These are phyloP conservation scores for Backusella psychrophila DNA, from an alignment of 192 early-diverging fungal genomes.

Conservation along the genomic window DNA sequence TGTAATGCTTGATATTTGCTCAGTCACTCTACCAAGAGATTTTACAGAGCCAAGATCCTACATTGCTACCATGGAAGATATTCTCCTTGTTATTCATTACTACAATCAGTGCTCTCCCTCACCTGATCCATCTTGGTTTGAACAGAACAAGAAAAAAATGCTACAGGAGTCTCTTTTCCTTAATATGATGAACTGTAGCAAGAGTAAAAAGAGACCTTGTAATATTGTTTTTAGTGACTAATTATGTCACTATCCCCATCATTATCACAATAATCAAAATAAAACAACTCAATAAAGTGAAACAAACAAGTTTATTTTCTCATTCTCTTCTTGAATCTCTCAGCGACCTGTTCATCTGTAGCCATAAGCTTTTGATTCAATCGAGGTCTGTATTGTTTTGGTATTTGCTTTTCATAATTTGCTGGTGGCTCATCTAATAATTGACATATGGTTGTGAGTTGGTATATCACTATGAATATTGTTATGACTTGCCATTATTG, in stretches of 20 bases:
- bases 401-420: conserved; percentile 37
- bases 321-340: conserved; percentile 84
- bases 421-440: conserved; percentile 8
- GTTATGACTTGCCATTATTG: neutral
- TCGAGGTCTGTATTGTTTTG: conserved; percentile 18
- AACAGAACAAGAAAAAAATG: too few relatives aligned
- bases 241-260: too few relatives aligned
- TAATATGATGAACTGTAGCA: neutral
- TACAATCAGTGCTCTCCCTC: neutral
- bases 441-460: neutral
- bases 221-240: neutral
- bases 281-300: too few relatives aligned
- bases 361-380: conserved; percentile 69
- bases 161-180: too few relatives aligned
- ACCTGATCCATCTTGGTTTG: too few relatives aligned
- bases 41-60: neutral
- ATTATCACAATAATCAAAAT: too few relatives aligned
- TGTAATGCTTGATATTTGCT: neutral
- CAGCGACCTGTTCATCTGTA: conserved; percentile 80
- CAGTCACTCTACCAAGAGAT: neutral
- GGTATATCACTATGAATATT: neutral
- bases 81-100: neutral
- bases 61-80: neutral
- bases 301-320: conserved; percentile 43
- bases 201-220: neutral